Conservation (phyloP, 768 basidiomycete species). For the button mushroom (Agaricus bisporus) region DNA sequence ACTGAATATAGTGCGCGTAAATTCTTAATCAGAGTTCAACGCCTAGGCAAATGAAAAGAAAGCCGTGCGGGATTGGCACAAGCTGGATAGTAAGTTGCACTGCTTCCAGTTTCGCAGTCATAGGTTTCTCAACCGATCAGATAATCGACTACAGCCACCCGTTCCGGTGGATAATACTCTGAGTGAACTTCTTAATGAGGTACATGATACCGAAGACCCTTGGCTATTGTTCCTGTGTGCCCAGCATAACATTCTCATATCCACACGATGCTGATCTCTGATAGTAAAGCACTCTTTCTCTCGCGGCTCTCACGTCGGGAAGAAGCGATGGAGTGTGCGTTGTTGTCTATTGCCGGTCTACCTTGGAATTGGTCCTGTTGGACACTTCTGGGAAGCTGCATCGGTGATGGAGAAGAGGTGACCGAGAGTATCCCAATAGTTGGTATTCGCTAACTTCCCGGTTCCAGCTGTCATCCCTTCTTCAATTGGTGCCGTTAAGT, state of each 20-base stretch:
- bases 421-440: not conserved
- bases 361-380: slow-evolving; percentile 97
- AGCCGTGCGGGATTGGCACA: slow-evolving; percentile 81
- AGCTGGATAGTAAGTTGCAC: slow-evolving; percentile 58
- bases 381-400: slow-evolving; percentile 72
- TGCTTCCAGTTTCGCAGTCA: not conserved
- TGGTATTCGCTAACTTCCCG: slow-evolving; percentile 13
- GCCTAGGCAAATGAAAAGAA: slow-evolving; percentile 76
- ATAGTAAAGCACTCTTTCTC: slow-evolving; percentile 79
- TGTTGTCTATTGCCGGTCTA: slow-evolving; percentile 70
- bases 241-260: slow-evolving; percentile 2
- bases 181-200: slow-evolving; percentile 50
- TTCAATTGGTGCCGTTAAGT: slow-evolving; percentile 42
- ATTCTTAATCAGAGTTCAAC: not conserved
- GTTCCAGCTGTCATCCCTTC: slow-evolving; percentile 39
- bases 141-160: slow-evolving; percentile 63
- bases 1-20: not conserved
- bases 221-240: slow-evolving; percentile 81
- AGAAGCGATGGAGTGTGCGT: slow-evolving; percentile 77
- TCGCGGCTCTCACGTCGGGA: slow-evolving; percentile 73
- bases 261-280: slow-evolving; percentile 5
- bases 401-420: slow-evolving; percentile 86
- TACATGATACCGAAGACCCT: slow-evolving; percentile 61
- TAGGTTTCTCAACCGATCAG: slow-evolving; percentile 32
- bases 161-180: slow-evolving; percentile 58